A percentile compares a stretch with the other conserved stretches of the same genome.
These are phyloP conservation scores for Talaromyces sp. DNA, from an alignment of 2,329 filamentous ascomycete genomes.

Conservation along the genomic window DNA sequence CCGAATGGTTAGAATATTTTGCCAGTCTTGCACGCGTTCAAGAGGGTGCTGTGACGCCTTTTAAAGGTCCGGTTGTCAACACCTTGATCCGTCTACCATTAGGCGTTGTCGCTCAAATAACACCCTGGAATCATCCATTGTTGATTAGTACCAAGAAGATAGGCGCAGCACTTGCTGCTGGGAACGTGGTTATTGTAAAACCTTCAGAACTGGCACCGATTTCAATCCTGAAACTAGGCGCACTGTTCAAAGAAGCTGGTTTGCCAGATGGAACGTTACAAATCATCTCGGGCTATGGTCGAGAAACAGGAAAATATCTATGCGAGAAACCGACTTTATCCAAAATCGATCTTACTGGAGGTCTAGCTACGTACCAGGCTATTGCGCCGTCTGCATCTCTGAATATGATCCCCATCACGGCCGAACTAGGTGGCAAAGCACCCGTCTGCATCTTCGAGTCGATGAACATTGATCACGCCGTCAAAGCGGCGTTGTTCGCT, in stretches of 20 bases:
- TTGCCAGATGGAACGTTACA: slow-evolving; percentile 37
- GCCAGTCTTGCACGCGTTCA: slow-evolving; percentile 62
- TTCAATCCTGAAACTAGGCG: slow-evolving; percentile 37
- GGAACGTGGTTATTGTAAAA: slow-evolving; percentile 38
- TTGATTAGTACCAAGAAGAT: slow-evolving; percentile 37
- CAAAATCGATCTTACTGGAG: slow-evolving; percentile 24
- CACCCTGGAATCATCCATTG: slow-evolving; percentile 37
- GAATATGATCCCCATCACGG: slow-evolving; percentile 22
- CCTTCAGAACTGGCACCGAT: slow-evolving; percentile 41
- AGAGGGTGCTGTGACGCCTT: slow-evolving; percentile 62
- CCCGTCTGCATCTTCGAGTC: slow-evolving; percentile 24
- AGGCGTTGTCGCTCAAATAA: slow-evolving; percentile 38
- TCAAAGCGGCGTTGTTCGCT: slow-evolving; percentile 31
- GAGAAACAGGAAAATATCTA: slow-evolving; percentile 50
- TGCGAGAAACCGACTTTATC: slow-evolving; percentile 29
- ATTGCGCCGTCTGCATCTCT: slow-evolving; percentile 18
- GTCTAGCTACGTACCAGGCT: slow-evolving; percentile 21
- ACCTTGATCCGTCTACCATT: slow-evolving; percentile 34
- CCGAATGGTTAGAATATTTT: slow-evolving; percentile 65
- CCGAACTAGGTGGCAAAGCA: slow-evolving; percentile 25
- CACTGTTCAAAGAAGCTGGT: slow-evolving; percentile 39
- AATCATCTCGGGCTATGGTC: slow-evolving; percentile 46
- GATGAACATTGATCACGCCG: slow-evolving; percentile 19
- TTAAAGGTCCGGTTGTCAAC: slow-evolving; percentile 41
- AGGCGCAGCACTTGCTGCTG: slow-evolving; percentile 37